A percentile compares a stretch with the other conserved stretches of the same genome.
Evolutionary conservation across 2,329 filamentous ascomycete species (phyloP).

Genomic region (Colletotrichum australisinense): DNA sequence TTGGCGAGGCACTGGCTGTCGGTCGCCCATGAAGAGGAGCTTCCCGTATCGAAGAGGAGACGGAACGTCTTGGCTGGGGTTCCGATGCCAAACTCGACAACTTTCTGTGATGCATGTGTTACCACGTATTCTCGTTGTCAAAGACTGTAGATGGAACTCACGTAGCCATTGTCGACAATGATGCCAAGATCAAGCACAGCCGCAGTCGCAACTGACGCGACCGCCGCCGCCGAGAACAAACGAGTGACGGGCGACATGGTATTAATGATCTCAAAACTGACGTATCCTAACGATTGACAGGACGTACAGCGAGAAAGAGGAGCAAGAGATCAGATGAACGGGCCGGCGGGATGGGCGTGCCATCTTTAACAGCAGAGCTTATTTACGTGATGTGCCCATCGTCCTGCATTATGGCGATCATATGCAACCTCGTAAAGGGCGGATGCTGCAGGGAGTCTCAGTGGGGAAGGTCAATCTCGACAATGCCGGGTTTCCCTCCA

Average conservation of each 20-base stretch:
- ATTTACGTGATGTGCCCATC: neutral
- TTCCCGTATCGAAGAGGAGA: slow-evolving; percentile 50
- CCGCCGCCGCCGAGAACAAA: slow-evolving; percentile 22
- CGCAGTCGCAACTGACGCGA: slow-evolving; percentile 22
- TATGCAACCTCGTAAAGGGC: slow-evolving; percentile 15
- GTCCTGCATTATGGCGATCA: slow-evolving; percentile 10
- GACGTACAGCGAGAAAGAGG: neutral
- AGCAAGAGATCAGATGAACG: neutral
- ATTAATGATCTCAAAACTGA: neutral
- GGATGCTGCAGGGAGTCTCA: neutral
- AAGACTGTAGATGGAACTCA: neutral
- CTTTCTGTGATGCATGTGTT: neutral
- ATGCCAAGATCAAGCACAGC: slow-evolving; percentile 35
- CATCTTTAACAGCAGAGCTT: neutral
- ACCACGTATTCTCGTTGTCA: too few species aligned
- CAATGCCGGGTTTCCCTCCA: slow-evolving; percentile 1
- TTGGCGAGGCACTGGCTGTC: slow-evolving; percentile 39
- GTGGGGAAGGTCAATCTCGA: slow-evolving; percentile 26
- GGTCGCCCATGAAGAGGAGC: slow-evolving; percentile 47
- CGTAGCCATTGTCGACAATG: slow-evolving; percentile 30
- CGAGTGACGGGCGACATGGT: slow-evolving; percentile 24
- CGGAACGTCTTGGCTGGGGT: slow-evolving; percentile 42
- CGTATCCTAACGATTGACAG: neutral
- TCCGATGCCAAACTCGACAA: slow-evolving; percentile 38
- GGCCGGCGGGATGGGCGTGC: neutral